Evolutionary conservation across 805 yeast species (phyloP).

Genomic region (Vanderwaltozyma verrucispora): DNA sequence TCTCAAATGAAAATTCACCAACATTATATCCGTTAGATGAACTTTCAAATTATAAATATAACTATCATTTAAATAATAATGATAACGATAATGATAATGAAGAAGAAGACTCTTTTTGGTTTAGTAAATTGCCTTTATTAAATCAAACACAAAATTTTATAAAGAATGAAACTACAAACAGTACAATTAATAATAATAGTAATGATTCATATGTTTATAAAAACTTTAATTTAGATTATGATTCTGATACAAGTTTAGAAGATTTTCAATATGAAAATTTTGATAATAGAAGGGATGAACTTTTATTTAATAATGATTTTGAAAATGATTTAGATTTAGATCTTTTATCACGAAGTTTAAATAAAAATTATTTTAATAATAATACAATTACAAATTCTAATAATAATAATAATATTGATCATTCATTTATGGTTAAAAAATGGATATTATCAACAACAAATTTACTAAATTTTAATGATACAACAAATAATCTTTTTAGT

Average conservation of each 20-base stretch:
- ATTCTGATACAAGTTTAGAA: conserved; percentile 13
- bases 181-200: conserved; percentile 1
- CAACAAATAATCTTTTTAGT: neutral
- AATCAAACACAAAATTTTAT: neutral
- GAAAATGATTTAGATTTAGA: conserved; percentile 1
- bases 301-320: neutral
- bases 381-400: neutral
- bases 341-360: neutral
- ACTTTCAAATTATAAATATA: neutral
- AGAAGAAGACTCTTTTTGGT: conserved; percentile 3
- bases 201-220: conserved; percentile 1
- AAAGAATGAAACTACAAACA: no score
- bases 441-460: conserved; percentile 1
- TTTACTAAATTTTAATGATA: neutral
- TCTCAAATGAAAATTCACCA: conserved; percentile 45
- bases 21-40: conserved; percentile 10
- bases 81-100: neutral
- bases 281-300: conserved; percentile 1
- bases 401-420: no score
- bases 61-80: neutral
- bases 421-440: neutral
- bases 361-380: neutral
- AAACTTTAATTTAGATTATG: conserved; percentile 13
- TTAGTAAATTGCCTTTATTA: neutral
- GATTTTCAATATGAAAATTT: conserved; percentile 3